A percentile compares a stretch with the other conserved stretches of the same genome.
phyloP scores from a whole-genome alignment of 768 basidiomycete genomes.

The Lactarius akahatsu region DNA sequence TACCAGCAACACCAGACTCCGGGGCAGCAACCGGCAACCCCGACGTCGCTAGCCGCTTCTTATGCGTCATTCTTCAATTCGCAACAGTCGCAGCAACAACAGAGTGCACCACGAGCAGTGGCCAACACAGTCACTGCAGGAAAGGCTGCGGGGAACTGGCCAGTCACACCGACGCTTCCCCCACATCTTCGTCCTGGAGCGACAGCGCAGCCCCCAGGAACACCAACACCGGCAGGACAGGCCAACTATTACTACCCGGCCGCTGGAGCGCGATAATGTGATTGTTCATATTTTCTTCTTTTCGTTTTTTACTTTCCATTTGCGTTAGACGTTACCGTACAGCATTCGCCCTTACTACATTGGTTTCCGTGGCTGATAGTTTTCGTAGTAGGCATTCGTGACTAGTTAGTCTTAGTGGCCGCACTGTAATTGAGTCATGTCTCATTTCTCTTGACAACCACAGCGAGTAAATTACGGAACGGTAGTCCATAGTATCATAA shows the following conservation, averaged over 20 bases:
- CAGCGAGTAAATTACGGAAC: conserved; percentile 1
- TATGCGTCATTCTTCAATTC: conserved; percentile 47
- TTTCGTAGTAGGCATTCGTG: conserved; percentile 4
- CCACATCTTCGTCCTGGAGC: conserved; percentile 40
- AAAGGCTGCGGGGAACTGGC: conserved; percentile 30
- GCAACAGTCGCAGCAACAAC: conserved; percentile 31
- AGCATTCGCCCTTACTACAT: conserved; percentile 11
- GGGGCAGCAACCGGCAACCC: conserved; percentile 43
- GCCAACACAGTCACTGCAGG: conserved; percentile 52
- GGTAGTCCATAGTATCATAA: background rate
- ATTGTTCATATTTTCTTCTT: background rate
- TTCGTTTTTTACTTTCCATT: background rate
- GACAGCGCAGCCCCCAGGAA: conserved; percentile 27
- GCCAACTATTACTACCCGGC: conserved; percentile 32
- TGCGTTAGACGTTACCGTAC: conserved; percentile 23
- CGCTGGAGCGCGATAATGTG: conserved; percentile 24
- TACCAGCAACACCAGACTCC: conserved; percentile 39
- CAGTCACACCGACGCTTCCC: conserved; percentile 41
- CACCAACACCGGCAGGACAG: conserved; percentile 31
- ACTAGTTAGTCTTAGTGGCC: background rate
- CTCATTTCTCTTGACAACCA: background rate
- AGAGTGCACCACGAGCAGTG: conserved; percentile 43
- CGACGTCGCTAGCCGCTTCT: conserved; percentile 35
- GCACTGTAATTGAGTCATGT: conserved; percentile 19
- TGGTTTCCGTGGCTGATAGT: conserved; percentile 5